These are phyloP conservation scores for Pseudomicrostroma phylloplanum DNA, from an alignment of 1,284 basidiomycete genomes.

Conservation along the genomic window DNA sequence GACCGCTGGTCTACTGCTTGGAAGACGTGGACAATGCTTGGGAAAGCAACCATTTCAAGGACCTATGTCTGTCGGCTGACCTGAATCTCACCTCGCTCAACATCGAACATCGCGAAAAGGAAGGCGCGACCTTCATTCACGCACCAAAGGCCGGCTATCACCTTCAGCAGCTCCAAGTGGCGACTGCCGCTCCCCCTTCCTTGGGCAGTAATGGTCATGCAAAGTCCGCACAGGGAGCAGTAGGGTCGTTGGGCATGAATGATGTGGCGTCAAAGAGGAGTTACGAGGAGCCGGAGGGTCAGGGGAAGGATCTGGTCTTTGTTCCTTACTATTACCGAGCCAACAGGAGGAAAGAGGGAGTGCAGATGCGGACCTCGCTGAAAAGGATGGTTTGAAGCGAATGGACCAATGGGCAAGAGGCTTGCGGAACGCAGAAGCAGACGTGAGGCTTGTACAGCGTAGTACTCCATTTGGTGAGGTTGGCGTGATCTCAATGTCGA, in stretches of 20 bases:
- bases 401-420: too few relatives aligned
- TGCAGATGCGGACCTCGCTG: neutral
- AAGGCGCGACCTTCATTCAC: conserved; percentile 5
- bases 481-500: too few relatives aligned
- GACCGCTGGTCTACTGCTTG: conserved; percentile 20
- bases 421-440: too few relatives aligned
- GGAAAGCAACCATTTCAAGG: conserved; percentile 22
- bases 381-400: neutral
- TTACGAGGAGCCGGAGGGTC: neutral
- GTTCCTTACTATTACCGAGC: conserved; percentile 1
- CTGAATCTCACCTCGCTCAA: neutral
- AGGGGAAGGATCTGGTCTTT: neutral
- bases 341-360: conserved; percentile 1
- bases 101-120: neutral
- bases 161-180: conserved; percentile 8
- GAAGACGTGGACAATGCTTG: conserved; percentile 21
- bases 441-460: too few relatives aligned
- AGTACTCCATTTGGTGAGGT: too few relatives aligned
- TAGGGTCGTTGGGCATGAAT: neutral
- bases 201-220: too few relatives aligned
- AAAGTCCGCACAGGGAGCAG: neutral
- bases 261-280: neutral
- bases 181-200: neutral
- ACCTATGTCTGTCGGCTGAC: conserved; percentile 14
- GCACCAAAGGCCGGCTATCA: conserved; percentile 11